Evolutionary conservation across 2,329 filamentous ascomycete genomes (phyloP).

Genomic region (Ceratocystis alfenasii): DNA sequence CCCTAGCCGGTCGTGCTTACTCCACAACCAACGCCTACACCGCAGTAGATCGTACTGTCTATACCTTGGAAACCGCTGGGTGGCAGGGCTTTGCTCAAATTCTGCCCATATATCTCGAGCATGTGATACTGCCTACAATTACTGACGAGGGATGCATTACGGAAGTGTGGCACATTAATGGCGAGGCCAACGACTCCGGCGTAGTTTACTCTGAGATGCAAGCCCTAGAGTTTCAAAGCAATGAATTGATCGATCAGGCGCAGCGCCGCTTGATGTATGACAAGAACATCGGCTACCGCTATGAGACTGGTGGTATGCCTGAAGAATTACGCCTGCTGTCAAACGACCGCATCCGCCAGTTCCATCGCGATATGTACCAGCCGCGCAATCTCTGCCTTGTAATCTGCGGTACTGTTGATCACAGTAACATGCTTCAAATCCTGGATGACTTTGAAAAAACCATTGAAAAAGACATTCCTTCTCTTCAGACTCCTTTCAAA

Average conservation of each 20-base stretch:
- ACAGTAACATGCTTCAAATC: slow-evolving; percentile 65
- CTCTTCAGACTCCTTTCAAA: slow-evolving; percentile 62
- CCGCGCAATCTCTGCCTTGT: slow-evolving; percentile 88
- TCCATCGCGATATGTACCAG: slow-evolving; percentile 95
- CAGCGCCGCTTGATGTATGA: slow-evolving; percentile 75
- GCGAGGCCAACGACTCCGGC: slow-evolving; percentile 84
- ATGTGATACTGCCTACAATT: slow-evolving; percentile 79
- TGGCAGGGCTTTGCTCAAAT: slow-evolving; percentile 97
- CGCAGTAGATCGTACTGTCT: slow-evolving; percentile 88
- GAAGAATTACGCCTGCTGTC: slow-evolving; percentile 77
- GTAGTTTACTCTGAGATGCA: slow-evolving; percentile 99
- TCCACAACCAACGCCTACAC: slow-evolving; percentile 96
- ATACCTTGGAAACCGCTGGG: slow-evolving; percentile 86
- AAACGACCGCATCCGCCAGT: slow-evolving; percentile 80
- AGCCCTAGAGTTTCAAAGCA: slow-evolving; percentile 72
- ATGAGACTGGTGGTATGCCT: slow-evolving; percentile 97
- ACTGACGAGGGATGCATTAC: slow-evolving; percentile 90
- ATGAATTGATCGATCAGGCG: slow-evolving; percentile 76
- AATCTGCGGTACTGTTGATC: slow-evolving; percentile 83
- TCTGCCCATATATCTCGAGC: slow-evolving; percentile 86
- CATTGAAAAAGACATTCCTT: slow-evolving; percentile 70
- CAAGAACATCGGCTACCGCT: slow-evolving; percentile 80
- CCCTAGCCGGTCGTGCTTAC: slow-evolving; percentile 84
- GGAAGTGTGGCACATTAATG: slow-evolving; percentile 92
- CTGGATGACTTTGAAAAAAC: slow-evolving; percentile 80